Evolutionary conservation across 306 rosid genomes (phyloP).

Genomic region (Dalbergia cultrata): DNA sequence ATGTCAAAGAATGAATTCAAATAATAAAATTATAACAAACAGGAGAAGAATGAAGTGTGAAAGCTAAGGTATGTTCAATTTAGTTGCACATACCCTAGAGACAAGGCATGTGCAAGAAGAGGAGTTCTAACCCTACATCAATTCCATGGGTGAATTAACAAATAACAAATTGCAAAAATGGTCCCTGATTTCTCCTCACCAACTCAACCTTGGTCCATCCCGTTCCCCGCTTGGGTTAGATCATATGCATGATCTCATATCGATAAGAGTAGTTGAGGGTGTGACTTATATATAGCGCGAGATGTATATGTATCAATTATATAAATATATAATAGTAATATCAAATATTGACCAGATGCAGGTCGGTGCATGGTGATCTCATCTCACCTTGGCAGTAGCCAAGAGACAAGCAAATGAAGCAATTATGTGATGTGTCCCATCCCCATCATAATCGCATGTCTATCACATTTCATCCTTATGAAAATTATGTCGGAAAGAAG

Average conservation of each 20-base stretch:
- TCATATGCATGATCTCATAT: background rate
- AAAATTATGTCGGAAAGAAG: background rate
- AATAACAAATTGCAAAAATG: slow-evolving; percentile 3
- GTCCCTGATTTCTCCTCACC: slow-evolving; percentile 38
- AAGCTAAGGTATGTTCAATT: slow-evolving; percentile 33
- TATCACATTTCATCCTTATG: background rate
- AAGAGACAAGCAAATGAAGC: slow-evolving; percentile 20
- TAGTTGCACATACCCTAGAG: background rate
- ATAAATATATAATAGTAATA: background rate
- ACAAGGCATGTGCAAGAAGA: slow-evolving; percentile 60
- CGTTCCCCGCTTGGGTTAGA: background rate
- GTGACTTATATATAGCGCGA: slow-evolving; percentile 36
- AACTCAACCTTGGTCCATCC: slow-evolving; percentile 10
- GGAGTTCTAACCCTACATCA: slow-evolving; percentile 29
- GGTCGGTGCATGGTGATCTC: slow-evolving; percentile 46
- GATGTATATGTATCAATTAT: background rate
- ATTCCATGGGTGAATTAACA: slow-evolving; percentile 8
- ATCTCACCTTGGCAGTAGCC: background rate
- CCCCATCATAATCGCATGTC: background rate
- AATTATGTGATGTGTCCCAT: background rate
- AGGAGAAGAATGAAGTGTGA: slow-evolving; percentile 15
- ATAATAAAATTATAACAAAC: no score
- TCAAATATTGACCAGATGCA: slow-evolving; percentile 26
- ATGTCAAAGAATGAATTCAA: no score
- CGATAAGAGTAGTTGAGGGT: slow-evolving; percentile 32